phyloP scores from a whole-genome alignment of 2,329 filamentous ascomycete species.

The Fusarium robinianum region DNA sequence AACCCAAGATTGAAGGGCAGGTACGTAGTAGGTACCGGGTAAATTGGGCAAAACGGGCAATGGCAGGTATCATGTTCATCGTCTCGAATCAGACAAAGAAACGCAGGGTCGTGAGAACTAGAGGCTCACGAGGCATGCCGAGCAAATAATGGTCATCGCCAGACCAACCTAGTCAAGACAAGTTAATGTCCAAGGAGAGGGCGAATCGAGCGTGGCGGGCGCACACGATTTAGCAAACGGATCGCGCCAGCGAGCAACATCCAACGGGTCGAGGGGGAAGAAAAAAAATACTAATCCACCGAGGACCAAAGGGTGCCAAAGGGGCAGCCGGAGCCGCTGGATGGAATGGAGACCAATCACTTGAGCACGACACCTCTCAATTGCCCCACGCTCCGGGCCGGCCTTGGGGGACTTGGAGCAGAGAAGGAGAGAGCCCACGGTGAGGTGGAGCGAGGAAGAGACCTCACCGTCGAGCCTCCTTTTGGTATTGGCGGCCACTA shows the following conservation, averaged over 20 bases:
- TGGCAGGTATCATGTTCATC: too few relatives aligned
- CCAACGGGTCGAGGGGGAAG: not conserved
- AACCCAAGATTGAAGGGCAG: too few relatives aligned
- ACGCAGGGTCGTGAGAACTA: too few relatives aligned
- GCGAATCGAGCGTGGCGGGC: slow-evolving; percentile 19
- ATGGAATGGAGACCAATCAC: slow-evolving; percentile 42
- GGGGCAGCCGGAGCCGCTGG: slow-evolving; percentile 27
- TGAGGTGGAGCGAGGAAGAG: slow-evolving; percentile 32
- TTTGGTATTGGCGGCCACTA: slow-evolving; percentile 28
- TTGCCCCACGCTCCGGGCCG: slow-evolving; percentile 40
- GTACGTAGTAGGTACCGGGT: too few relatives aligned
- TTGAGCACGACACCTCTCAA: slow-evolving; percentile 39
- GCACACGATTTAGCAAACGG: too few relatives aligned
- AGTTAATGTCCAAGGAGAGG: too few relatives aligned
- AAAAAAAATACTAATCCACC: slow-evolving; percentile 12
- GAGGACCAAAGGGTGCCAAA: slow-evolving; percentile 8
- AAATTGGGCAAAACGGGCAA: too few relatives aligned
- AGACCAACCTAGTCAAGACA: slow-evolving; percentile 1
- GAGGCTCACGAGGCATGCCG: too few relatives aligned
- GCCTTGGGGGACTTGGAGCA: slow-evolving; percentile 17
- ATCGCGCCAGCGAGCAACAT: too few relatives aligned
- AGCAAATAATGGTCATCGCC: slow-evolving; percentile 15
- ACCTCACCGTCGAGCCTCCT: slow-evolving; percentile 35
- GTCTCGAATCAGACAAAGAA: too few relatives aligned
- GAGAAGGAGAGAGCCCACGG: slow-evolving; percentile 15